Percentiles rank a stretch among this genome's conserved stretches.
Conservation (phyloP, 1,284 basidiomycete species). For the Phellopilus nigrolimitatus region DNA sequence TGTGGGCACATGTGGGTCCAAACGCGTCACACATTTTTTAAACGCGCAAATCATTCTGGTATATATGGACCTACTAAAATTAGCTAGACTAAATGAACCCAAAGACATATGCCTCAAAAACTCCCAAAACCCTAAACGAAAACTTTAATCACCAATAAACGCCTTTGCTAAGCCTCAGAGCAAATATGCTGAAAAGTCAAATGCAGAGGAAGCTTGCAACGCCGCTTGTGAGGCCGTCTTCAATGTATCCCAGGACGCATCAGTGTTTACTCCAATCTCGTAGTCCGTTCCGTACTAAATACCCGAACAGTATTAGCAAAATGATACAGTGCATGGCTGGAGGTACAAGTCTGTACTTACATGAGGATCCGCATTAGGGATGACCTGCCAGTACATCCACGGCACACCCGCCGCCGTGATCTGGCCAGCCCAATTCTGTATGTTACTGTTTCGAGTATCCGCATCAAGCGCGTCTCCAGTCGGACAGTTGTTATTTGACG, state of each 20-base stretch:
- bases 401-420: conserved; percentile 29
- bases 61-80: no score
- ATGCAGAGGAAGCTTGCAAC: conserved; percentile 13
- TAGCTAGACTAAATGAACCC: no score
- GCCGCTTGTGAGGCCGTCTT: conserved; percentile 20
- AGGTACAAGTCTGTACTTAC: conserved; percentile 1
- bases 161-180: neutral
- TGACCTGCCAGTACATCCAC: conserved; percentile 29
- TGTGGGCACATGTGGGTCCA: no score
- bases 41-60: no score
- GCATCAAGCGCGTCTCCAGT: conserved; percentile 24
- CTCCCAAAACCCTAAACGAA: no score
- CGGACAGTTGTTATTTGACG: conserved; percentile 31
- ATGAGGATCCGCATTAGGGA: conserved; percentile 24
- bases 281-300: conserved; percentile 21
- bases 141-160: neutral
- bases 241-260: conserved; percentile 22
- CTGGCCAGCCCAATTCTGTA: conserved; percentile 29
- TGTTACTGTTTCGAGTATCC: conserved; percentile 28
- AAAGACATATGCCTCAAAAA: no score
- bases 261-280: conserved; percentile 19
- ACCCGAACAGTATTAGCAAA: no score
- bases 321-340: neutral
- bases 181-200: conserved; percentile 20
- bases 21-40: no score